phyloP scores from a whole-genome alignment of 352 stramenopile species.

The Globisporangium perplexum region DNA sequence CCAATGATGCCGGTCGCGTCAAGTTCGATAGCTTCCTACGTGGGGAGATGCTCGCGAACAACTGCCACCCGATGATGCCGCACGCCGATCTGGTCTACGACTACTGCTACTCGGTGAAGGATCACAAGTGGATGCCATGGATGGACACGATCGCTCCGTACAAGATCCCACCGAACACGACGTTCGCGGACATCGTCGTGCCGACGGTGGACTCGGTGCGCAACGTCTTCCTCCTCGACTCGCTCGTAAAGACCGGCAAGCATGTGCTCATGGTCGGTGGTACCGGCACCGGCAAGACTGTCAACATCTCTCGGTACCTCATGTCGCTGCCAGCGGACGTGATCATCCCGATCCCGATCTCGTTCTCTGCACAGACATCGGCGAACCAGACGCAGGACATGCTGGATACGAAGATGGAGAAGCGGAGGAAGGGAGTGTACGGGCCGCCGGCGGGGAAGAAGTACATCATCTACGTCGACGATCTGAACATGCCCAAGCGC shows the following conservation, averaged over 20 bases:
- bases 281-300: conserved; percentile 94
- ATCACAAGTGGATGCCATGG: conserved; percentile 90
- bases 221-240: conserved; percentile 90
- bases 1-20: conserved; percentile 77
- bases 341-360: conserved; percentile 89
- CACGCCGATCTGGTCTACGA: conserved; percentile 81
- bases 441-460: conserved; percentile 88
- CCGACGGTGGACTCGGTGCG: conserved; percentile 91
- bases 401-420: conserved; percentile 92
- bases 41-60: conserved; percentile 71
- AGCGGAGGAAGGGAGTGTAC: conserved; percentile 90
- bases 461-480: conserved; percentile 94
- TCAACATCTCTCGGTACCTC: conserved; percentile 91
- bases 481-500: conserved; percentile 95
- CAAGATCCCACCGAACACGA: conserved; percentile 63
- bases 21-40: conserved; percentile 90
- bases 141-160: conserved; percentile 90
- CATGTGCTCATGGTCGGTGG: conserved; percentile 93
- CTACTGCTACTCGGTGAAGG: conserved; percentile 86
- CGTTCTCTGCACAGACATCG: conserved; percentile 91
- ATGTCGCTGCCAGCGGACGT: conserved; percentile 76
- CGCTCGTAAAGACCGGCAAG: conserved; percentile 77
- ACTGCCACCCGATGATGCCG: conserved; percentile 53
- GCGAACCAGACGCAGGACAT: conserved; percentile 92
- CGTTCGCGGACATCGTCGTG: conserved; percentile 92